Evolutionary conservation across 2,329 filamentous ascomycete species (phyloP).

Genomic region (Ramichloridium luteum): DNA sequence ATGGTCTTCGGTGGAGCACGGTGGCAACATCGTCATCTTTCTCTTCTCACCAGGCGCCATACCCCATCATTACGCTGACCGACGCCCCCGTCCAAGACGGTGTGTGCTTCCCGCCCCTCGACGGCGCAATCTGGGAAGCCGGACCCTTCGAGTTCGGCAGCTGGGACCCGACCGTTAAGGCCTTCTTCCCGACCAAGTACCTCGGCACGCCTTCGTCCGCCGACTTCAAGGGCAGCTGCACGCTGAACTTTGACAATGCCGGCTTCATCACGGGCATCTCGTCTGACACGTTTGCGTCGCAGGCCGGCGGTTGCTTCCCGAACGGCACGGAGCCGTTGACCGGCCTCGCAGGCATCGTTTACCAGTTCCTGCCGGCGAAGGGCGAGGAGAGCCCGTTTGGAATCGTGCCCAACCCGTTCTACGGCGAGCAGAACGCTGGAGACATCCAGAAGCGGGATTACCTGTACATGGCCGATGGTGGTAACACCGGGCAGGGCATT

Average conservation of each 20-base stretch:
- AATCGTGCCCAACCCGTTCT: slow-evolving; percentile 10
- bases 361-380: slow-evolving; percentile 1
- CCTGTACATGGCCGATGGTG: slow-evolving; percentile 8
- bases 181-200: slow-evolving; percentile 10
- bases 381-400: slow-evolving; percentile 7
- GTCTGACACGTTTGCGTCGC: slow-evolving; percentile 7
- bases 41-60: slow-evolving; percentile 6
- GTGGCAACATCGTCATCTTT: slow-evolving; percentile 5
- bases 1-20: slow-evolving; percentile 1
- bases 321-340: slow-evolving; percentile 6
- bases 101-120: slow-evolving; percentile 4
- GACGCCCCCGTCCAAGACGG: slow-evolving; percentile 5
- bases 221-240: slow-evolving; percentile 3
- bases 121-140: slow-evolving; percentile 9
- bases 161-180: slow-evolving; percentile 7
- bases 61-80: slow-evolving; percentile 9
- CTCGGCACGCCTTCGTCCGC: slow-evolving; percentile 5
- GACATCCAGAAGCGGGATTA: slow-evolving; percentile 5
- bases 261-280: slow-evolving; percentile 9
- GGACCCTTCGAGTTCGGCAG: slow-evolving; percentile 9
- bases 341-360: slow-evolving; percentile 3
- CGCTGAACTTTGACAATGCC: slow-evolving; percentile 8
- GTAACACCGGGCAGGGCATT: slow-evolving; percentile 7
- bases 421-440: slow-evolving; percentile 5
- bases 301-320: slow-evolving; percentile 3